Base-by-base conservation (phyloP, 2,329 filamentous ascomycete genomes). In the Penicillium sp. region DNA sequence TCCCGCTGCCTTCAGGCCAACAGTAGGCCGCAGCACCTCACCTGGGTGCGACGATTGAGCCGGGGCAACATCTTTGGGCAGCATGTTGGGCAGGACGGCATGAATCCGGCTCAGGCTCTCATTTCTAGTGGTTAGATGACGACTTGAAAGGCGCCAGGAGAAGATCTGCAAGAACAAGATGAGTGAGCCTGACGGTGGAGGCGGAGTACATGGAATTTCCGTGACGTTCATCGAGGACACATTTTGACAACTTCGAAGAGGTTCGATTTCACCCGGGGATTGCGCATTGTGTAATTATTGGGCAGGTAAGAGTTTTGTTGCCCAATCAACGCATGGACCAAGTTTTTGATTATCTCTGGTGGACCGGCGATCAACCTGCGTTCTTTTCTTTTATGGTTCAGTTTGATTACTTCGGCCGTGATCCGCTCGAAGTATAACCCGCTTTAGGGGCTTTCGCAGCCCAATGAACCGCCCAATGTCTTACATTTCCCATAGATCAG, bases 261-360 rank as follows among this genome's bases (percentile, higher is more conserved):
- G 9, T 54, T 48, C 44, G 39, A 46, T 31, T 52, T 33, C 19
- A 22, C 42, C 42, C 27, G 35, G 24, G 24, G 11, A 10, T 42
- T 50, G 33, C 33, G 14, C 48, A 50, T 39, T 16, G 33, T 50
- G 42, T 39, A 42, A 22, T 45, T 51, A 59, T 65, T 50, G 59
- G 61, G 61, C 56, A 61, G 42, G 47, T 39, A 54, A 22, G 42
- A 37, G 21, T 22, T 33, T 65, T 61, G 59, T 29, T 37, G 63
- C 64, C 64, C 64, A 65, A 66, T 64, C 52, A 62, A 54, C 58
- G 64, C 64, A 64, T 65, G 58, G 61, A 46, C 61, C 61, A 58
- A 57, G 42, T 59, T 31, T 26, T 37, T 35, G 19, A n/a, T 37
- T 58, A 60, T 60, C 54, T 52, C 44, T 49, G 14, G 46, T 37